A percentile compares a stretch with the other conserved stretches of the same genome.
Conservation (phyloP, 148 eudicot species). For the Rhododendron henanense region DNA sequence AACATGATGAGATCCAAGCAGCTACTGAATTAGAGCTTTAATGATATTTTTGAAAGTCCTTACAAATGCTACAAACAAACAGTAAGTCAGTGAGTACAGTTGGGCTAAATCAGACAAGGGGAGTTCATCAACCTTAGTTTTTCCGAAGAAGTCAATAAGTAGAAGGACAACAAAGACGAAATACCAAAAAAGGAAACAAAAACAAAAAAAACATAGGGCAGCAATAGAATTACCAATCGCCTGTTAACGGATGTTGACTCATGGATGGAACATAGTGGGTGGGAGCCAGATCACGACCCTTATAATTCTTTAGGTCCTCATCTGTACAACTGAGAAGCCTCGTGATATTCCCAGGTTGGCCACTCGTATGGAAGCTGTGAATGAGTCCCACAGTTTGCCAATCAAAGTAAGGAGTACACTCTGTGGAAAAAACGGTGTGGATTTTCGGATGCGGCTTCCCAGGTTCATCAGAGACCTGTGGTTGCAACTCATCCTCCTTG, state of each 20-base stretch:
- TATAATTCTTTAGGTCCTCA: constrained; percentile 74
- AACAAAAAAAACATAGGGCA: not conserved
- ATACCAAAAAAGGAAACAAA: not conserved
- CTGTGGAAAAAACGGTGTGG: constrained; percentile 88
- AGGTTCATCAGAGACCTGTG: constrained; percentile 35
- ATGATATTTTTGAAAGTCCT: not conserved
- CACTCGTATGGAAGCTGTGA: constrained; percentile 82
- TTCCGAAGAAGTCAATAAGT: not conserved
- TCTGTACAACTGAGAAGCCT: constrained; percentile 96
- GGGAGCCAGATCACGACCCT: constrained; percentile 85
- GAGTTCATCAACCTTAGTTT: not conserved
- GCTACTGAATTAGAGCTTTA: not conserved
- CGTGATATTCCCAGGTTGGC: constrained; percentile 91
- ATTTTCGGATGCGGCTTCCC: constrained; percentile 55
- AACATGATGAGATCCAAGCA: not conserved
- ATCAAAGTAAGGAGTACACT: constrained; percentile 89
- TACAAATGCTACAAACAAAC: not conserved
- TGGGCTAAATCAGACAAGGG: not conserved
- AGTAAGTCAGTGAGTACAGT: not conserved
- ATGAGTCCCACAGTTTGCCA: constrained; percentile 95
- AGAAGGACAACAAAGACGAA: not conserved
- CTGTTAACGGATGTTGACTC: constrained; percentile 86
- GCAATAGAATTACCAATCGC: constrained; percentile 62
- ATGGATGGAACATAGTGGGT: constrained; percentile 94
- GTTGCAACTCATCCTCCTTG: constrained; percentile 29